Evolutionary conservation across 345 rosid genomes (phyloP).

Genomic region (Lumnitzera littorea): DNA sequence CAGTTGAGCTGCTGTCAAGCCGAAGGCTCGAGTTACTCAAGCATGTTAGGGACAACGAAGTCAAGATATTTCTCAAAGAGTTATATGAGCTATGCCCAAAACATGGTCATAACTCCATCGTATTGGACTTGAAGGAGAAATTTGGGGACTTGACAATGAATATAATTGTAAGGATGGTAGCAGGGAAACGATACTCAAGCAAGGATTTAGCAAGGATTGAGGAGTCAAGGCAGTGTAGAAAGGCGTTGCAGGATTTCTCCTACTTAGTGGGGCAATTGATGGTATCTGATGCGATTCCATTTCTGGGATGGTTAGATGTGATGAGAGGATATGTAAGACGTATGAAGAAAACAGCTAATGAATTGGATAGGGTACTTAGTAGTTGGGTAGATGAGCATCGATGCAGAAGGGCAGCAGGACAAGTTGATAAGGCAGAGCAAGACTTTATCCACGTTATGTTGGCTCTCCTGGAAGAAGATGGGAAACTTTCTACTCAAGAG

Average conservation of each 20-base stretch:
- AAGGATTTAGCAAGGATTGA: background rate
- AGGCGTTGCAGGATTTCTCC: conserved; percentile 17
- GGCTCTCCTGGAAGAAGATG: conserved; percentile 9
- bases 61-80: conserved; percentile 11
- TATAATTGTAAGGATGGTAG: conserved; percentile 20
- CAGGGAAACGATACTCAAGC: conserved; percentile 19
- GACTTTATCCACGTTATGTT: conserved; percentile 25
- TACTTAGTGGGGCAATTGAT: conserved; percentile 9
- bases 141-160: conserved; percentile 19
- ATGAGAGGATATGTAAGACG: conserved; percentile 14
- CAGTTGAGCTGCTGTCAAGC: conserved; percentile 22
- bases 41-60: conserved; percentile 21
- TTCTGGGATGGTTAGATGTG: conserved; percentile 28
- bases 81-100: conserved; percentile 12
- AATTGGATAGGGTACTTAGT: conserved; percentile 31
- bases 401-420: conserved; percentile 10
- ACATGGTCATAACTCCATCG: conserved; percentile 9
- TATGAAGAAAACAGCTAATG: conserved; percentile 27
- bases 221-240: conserved; percentile 12
- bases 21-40: conserved; percentile 23
- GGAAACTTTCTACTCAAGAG: conserved; percentile 5
- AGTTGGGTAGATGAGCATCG: conserved; percentile 35
- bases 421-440: conserved; percentile 8
- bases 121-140: conserved; percentile 19
- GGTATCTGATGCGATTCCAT: conserved; percentile 25